phyloP scores from a whole-genome alignment of 495 filamentous ascomycete genomes.

The Aspergillus haitiensis region DNA sequence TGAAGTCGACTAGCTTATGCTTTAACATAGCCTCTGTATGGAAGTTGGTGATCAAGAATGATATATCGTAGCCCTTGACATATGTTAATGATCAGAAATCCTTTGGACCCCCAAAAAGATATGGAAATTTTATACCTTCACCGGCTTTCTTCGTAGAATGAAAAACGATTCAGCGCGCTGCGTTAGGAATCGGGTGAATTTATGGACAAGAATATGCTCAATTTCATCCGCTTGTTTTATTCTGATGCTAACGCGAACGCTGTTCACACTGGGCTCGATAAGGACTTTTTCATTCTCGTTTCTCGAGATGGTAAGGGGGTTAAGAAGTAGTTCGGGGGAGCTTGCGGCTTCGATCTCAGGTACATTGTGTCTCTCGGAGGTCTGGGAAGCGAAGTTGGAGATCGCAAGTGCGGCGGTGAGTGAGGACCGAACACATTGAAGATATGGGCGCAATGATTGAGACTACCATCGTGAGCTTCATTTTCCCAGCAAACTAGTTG shows the following conservation, averaged over 20 bases:
- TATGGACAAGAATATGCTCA: conserved; percentile 94
- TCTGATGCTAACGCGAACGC: conserved; percentile 90
- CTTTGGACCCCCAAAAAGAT: background rate
- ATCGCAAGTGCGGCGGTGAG: conserved; percentile 92
- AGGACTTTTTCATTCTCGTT: conserved; percentile 91
- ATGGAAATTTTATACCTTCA: conserved; percentile 62
- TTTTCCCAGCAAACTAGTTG: background rate
- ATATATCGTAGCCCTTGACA: conserved; percentile 91
- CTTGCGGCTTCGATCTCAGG: conserved; percentile 92
- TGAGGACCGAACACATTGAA: conserved; percentile 92
- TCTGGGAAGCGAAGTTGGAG: conserved; percentile 96
- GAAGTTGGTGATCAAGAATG: conserved; percentile 96
- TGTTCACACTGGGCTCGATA: conserved; percentile 95
- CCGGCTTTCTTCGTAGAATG: conserved; percentile 88
- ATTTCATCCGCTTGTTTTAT: conserved; percentile 99
- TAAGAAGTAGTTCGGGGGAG: conserved; percentile 92
- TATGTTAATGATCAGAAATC: conserved; percentile 12
- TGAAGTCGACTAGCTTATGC: conserved; percentile 97
- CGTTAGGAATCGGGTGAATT: conserved; percentile 94
- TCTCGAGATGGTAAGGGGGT: conserved; percentile 79
- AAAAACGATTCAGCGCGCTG: conserved; percentile 98
- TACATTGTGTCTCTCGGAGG: conserved; percentile 94
- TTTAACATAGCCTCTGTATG: conserved; percentile 98
- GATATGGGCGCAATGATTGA: conserved; percentile 96
- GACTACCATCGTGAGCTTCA: conserved; percentile 57